Conservation (phyloP, 2,329 filamentous ascomycete species). For the Lasiodiplodia gonubiensis region DNA sequence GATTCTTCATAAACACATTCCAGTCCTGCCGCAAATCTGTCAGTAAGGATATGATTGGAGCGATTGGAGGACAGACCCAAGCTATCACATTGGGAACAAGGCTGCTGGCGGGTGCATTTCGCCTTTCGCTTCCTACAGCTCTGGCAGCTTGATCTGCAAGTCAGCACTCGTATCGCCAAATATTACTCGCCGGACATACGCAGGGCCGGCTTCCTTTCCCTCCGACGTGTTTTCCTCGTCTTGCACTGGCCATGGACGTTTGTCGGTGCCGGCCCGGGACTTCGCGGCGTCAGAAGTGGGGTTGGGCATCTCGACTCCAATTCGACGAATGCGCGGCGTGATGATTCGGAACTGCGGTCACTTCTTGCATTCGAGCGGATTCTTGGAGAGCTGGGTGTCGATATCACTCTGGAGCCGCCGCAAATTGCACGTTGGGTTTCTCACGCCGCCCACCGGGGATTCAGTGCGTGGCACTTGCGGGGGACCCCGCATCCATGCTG, state of each 20-base stretch:
- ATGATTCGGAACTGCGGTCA: not conserved
- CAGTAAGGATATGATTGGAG: not conserved
- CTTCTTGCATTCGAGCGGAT: not conserved
- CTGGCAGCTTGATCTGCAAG: conserved; percentile 40
- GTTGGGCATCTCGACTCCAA: not conserved
- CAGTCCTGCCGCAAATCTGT: conserved; percentile 37
- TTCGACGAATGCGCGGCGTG: not conserved
- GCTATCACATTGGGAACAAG: conserved; percentile 49
- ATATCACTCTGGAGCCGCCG: not conserved
- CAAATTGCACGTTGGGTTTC: not conserved
- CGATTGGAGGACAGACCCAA: not conserved
- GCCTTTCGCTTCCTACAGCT: conserved; percentile 55
- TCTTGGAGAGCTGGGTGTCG: not conserved
- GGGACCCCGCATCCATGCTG: not conserved
- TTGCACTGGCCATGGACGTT: not conserved
- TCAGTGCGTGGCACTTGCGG: not conserved
- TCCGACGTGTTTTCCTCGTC: not conserved
- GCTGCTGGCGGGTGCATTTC: conserved; percentile 51
- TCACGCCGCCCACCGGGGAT: too few species aligned
- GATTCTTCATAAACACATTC: conserved; percentile 44
- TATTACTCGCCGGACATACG: not conserved
- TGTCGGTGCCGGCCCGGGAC: not conserved
- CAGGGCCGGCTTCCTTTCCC: not conserved
- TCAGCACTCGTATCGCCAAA: not conserved
- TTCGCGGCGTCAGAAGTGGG: not conserved